Conservation (phyloP, 352 stramenopile genomes). For the Phytopythium sindhum region DNA sequence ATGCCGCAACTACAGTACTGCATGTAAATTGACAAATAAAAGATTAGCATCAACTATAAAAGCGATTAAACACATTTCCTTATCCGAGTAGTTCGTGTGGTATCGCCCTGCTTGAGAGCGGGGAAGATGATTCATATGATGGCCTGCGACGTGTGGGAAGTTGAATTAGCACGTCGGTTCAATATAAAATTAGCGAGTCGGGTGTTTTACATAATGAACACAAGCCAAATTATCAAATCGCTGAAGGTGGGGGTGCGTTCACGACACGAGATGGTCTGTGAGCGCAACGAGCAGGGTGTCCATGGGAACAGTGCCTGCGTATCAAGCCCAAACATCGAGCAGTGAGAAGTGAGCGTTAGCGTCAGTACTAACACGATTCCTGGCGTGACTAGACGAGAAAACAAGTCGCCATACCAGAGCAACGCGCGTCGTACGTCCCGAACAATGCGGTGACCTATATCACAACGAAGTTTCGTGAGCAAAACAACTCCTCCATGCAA, state of each 20-base stretch:
- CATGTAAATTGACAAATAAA: not conserved
- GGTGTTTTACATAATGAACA: not conserved
- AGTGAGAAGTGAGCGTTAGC: conserved; percentile 1
- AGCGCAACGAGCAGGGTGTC: conserved; percentile 26
- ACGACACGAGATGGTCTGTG: not conserved
- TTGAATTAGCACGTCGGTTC: not conserved
- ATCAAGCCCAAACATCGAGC: not conserved
- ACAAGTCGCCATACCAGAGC: conserved; percentile 23
- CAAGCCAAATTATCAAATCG: not conserved
- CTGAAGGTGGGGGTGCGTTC: not conserved
- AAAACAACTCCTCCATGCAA: not conserved
- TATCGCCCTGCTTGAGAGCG: too few relatives aligned
- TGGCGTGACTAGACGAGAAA: not conserved
- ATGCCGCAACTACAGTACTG: not conserved
- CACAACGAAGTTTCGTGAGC: not conserved
- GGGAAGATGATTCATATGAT: too few relatives aligned
- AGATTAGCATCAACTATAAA: not conserved
- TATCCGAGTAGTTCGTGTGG: not conserved
- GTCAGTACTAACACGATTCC: not conserved
- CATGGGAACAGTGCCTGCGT: conserved; percentile 34
- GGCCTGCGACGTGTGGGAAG: not conserved
- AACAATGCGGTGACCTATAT: conserved; percentile 45
- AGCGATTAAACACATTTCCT: not conserved
- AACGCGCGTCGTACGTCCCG: conserved; percentile 34
- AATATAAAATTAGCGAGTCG: not conserved